Base-by-base conservation (phyloP, 2,329 filamentous ascomycete genomes). In the Botryosphaeria dothidea region DNA sequence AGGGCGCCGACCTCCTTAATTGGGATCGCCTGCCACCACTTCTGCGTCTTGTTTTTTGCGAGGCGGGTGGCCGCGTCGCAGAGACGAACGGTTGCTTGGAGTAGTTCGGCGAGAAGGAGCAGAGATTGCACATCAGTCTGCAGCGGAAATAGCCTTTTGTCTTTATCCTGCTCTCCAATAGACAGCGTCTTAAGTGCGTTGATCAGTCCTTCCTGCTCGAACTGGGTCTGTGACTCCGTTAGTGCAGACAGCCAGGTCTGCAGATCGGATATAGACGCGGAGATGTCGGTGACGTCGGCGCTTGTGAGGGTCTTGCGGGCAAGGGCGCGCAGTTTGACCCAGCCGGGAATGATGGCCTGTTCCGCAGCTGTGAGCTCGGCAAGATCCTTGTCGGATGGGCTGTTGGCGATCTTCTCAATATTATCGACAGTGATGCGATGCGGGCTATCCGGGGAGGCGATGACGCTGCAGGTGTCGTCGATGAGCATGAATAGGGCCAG, bases 91-190 rank as follows among this genome's bases (percentile, higher is more conserved):
- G 29, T 23, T 68, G 73, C 9, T 65, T 76, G 31, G 23, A 66
- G 4, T 15, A 64, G 8, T 70, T 71, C 54, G 70, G 75, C 57
- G 25, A 68, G 1, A 69, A 71, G 15, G 15, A 56, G 41, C 46
- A 43, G 15, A 66, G 67, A 15, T 19, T 61, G 63, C n/a, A 65
- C 27, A 31, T 60, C 41, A 4, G 23, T 11, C n/a, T 31, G 29
- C 7, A 65, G 29, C 1, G 63, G 63, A 6, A 65, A 3, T 19
- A 54, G 13, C 7, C 19, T 25, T 3, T 21, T 21, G 25, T 31
- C 17, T 34, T 25, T 27, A 23, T 6, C 31, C 8, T 49, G 7
- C 15, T 43, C 27, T 8, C 23, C 46, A 49, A 65, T 29, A 6
- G 56, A 65, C 3, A 60, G 21, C 31, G 34, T 36, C 19, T 25